These are phyloP conservation scores for Kalaharituber pfeilii DNA, from an alignment of 2,329 filamentous ascomycete genomes.

Conservation along the genomic window DNA sequence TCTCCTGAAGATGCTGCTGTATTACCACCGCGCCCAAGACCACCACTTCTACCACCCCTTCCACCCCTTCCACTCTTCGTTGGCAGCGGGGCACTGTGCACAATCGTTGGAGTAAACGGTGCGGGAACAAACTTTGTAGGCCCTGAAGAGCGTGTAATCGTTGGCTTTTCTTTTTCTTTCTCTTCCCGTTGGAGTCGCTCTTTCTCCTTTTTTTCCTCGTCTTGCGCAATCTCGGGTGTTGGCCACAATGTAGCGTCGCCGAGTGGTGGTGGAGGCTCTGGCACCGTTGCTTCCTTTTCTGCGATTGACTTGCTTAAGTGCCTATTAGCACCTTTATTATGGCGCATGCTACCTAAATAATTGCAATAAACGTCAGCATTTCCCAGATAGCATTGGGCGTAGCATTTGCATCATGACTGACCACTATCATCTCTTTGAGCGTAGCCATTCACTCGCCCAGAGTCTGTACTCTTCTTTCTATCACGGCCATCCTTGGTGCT, in stretches of 20 bases:
- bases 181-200: conserved; percentile 39
- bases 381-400: too few species aligned
- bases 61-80: conserved; percentile 29
- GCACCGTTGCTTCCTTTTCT: conserved; percentile 21
- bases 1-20: background rate
- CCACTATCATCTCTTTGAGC: conserved; percentile 9
- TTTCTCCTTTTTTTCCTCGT: conserved; percentile 59
- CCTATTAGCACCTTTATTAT: conserved; percentile 1
- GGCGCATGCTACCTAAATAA: background rate
- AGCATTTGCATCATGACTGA: too few species aligned
- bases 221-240: conserved; percentile 62
- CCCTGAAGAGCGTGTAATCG: conserved; percentile 37
- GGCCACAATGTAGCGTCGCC: conserved; percentile 73
- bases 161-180: conserved; percentile 46
- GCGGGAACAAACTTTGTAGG: conserved; percentile 79
- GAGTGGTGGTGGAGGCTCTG: conserved; percentile 43
- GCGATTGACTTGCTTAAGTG: conserved; percentile 5
- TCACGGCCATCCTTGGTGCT: conserved; percentile 25
- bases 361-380: too few species aligned
- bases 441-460: conserved; percentile 20
- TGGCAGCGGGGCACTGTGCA: conserved; percentile 61
- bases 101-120: conserved; percentile 59
- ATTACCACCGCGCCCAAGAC: conserved; percentile 33
- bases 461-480: conserved; percentile 30
- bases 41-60: conserved; percentile 38